These are phyloP conservation scores for Dipodascus geniculatus DNA, from an alignment of 805 yeast species.

Conservation along the genomic window DNA sequence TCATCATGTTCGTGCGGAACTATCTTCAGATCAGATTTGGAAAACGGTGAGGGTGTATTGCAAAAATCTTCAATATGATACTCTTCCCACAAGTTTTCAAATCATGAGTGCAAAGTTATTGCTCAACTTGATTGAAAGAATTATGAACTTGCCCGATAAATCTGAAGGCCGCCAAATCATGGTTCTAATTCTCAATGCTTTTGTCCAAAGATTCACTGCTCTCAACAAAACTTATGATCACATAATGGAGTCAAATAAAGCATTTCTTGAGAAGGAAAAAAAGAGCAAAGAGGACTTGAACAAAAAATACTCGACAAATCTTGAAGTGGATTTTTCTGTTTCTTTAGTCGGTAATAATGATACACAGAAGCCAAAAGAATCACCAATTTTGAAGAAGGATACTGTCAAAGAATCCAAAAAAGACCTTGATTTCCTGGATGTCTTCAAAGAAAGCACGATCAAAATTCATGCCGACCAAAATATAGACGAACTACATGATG, in stretches of 20 bases:
- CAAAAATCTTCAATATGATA: constrained; percentile 63
- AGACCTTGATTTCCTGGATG: constrained; percentile 27
- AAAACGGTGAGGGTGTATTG: constrained; percentile 78
- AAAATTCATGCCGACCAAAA: constrained; percentile 37
- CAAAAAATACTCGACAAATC: constrained; percentile 6
- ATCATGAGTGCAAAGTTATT: constrained; percentile 91
- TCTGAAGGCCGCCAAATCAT: constrained; percentile 74
- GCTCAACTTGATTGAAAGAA: constrained; percentile 78
- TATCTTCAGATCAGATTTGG: constrained; percentile 76
- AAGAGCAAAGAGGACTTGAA: constrained; percentile 17
- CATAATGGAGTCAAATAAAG: constrained; percentile 50
- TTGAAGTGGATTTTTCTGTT: constrained; percentile 5
- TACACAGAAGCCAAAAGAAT: constrained; percentile 5
- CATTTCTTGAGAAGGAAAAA: constrained; percentile 22
- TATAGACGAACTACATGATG: constrained; percentile 71
- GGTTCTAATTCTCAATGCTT: constrained; percentile 78
- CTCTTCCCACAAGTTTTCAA: constrained; percentile 81
- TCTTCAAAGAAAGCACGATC: constrained; percentile 46
- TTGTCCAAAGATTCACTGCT: constrained; percentile 67
- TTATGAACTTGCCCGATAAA: constrained; percentile 69
- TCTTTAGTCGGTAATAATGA: constrained; percentile 4
- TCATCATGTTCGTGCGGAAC: constrained; percentile 78
- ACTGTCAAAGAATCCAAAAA: constrained; percentile 9
- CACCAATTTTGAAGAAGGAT: constrained; percentile 12
- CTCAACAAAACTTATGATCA: constrained; percentile 61